Base-by-base conservation (phyloP, 2,329 filamentous ascomycete species). In the Exophiala calicioides region DNA sequence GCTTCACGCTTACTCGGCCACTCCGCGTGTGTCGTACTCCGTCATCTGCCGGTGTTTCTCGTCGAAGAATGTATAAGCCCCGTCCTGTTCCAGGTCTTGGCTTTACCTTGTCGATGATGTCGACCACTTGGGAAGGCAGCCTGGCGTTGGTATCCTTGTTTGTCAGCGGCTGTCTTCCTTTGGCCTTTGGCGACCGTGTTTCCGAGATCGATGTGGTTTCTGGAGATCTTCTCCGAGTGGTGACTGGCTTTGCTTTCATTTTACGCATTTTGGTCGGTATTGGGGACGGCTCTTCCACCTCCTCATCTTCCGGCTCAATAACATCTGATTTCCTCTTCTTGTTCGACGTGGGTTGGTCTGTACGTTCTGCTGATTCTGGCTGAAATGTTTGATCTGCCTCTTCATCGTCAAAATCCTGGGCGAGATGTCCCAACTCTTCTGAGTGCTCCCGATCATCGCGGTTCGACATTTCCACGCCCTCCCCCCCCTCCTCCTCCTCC, bases 1-100 rank as follows among this genome's bases (percentile, higher is more conserved):
- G 93, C 50, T 81, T 81, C 52, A 88, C 84, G 7, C 87, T 88
- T 41, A 82, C 80, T 46, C 93, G 81, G 2, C 89, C 90, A 9
- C 85, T 91, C 43, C 89, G 83, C n/a, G 78, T 79, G 39, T 84
- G 87, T 33, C 75, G 78, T 21, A 74, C 74, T 52, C 79, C 72
- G 19, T 69, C 72, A 42, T 82, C 75, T 1, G 71, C 65, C n/a
- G 75, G 72, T 9, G 68, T 70, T 58, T 78, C 75, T 34, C 72
- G 69, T 49, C 74, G 72, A 35, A 77, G 65, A 37, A 77, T 76
- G 52, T 74, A 71, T 3, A 77, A 61, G 33, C 74, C 74, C 47
- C 70, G 69, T 32, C 69, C 70, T 42, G 71, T 75, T 36, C 71
- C 64, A 15, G 75, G 75, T 39, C 69, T 64, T 33, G 66, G 69